These are phyloP conservation scores for Aspergillus oerlinghausenensis DNA, from an alignment of 2,329 filamentous ascomycete genomes.

Conservation along the genomic window DNA sequence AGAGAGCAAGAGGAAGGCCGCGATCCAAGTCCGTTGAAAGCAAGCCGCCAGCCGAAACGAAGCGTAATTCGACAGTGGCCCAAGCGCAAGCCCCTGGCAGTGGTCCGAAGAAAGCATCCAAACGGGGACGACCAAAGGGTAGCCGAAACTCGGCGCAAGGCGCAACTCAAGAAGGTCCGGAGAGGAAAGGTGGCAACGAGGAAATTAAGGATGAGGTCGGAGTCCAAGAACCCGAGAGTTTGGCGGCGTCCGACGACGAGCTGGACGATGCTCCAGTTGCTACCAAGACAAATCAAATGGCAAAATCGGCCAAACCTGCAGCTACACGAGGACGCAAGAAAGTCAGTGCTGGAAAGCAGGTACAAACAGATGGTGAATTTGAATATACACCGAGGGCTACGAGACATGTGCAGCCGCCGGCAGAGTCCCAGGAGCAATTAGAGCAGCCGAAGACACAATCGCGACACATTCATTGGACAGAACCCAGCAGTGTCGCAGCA, in stretches of 20 bases:
- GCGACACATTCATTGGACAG: slow-evolving; percentile 12
- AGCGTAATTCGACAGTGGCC: slow-evolving; percentile 19
- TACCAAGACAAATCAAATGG: slow-evolving; percentile 14
- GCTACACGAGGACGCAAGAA: slow-evolving; percentile 22
- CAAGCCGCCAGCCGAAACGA: slow-evolving; percentile 26
- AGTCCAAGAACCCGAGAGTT: slow-evolving; percentile 21
- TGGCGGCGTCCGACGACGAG: slow-evolving; percentile 23
- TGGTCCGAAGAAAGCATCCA: slow-evolving; percentile 15
- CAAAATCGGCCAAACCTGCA: slow-evolving; percentile 19
- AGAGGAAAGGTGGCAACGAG: slow-evolving; percentile 43
- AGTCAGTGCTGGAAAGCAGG: slow-evolving; percentile 22
- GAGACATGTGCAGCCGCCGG: slow-evolving; percentile 17
- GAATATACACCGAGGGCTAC: slow-evolving; percentile 35
- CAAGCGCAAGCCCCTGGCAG: slow-evolving; percentile 17
- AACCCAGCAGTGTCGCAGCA: slow-evolving; percentile 19
- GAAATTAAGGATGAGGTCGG: slow-evolving; percentile 27
- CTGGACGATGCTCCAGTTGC: slow-evolving; percentile 14
- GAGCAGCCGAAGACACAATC: slow-evolving; percentile 18
- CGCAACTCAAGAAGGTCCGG: slow-evolving; percentile 22
- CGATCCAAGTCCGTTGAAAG: slow-evolving; percentile 42
- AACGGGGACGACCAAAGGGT: slow-evolving; percentile 31
- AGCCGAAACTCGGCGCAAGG: slow-evolving; percentile 23
- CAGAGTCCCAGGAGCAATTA: slow-evolving; percentile 16
- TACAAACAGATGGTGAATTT: slow-evolving; percentile 37
- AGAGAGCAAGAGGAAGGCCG: slow-evolving; percentile 35